phyloP scores from a whole-genome alignment of 805 yeast species.

The Yamadazyma kitorensis region DNA sequence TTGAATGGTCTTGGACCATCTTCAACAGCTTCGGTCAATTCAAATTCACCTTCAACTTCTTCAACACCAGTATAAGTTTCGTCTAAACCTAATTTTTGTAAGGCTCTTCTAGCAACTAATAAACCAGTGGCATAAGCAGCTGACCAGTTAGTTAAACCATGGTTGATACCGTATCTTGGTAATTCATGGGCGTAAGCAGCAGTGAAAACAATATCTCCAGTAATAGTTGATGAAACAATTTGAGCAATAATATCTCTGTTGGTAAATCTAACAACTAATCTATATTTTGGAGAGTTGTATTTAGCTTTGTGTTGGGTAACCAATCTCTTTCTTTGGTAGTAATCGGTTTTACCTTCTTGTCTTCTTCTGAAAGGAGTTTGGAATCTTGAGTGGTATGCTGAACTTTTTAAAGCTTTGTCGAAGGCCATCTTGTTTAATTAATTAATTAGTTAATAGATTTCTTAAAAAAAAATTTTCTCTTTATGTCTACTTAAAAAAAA shows the following conservation, averaged over 20 bases:
- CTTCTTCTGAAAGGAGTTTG: slow-evolving; percentile 99
- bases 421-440: slow-evolving; percentile 13
- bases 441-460: slow-evolving; percentile 1
- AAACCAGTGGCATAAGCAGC: slow-evolving; percentile 99
- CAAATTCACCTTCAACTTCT: slow-evolving; percentile 99
- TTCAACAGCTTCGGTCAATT: slow-evolving; percentile 98
- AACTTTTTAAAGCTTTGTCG: slow-evolving; percentile 51
- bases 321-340: slow-evolving; percentile 99
- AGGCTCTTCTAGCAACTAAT: slow-evolving; percentile 97
- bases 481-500: slow-evolving; percentile 5
- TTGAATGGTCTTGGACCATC: slow-evolving; percentile 99
- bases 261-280: slow-evolving; percentile 99
- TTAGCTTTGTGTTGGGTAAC: slow-evolving; percentile 99
- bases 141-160: slow-evolving; percentile 99
- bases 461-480: slow-evolving; percentile 2
- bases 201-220: slow-evolving; percentile 93
- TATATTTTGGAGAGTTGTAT: slow-evolving; percentile 99
- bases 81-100: slow-evolving; percentile 96
- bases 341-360: slow-evolving; percentile 99
- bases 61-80: slow-evolving; percentile 98
- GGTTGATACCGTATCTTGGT: slow-evolving; percentile 95
- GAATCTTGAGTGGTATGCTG: slow-evolving; percentile 98
- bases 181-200: slow-evolving; percentile 99
- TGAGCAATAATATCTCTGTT: slow-evolving; percentile 99
- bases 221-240: slow-evolving; percentile 92